Evolutionary conservation across 441 rosid species (phyloP).

Genomic region (Pelargonium citronellum): DNA sequence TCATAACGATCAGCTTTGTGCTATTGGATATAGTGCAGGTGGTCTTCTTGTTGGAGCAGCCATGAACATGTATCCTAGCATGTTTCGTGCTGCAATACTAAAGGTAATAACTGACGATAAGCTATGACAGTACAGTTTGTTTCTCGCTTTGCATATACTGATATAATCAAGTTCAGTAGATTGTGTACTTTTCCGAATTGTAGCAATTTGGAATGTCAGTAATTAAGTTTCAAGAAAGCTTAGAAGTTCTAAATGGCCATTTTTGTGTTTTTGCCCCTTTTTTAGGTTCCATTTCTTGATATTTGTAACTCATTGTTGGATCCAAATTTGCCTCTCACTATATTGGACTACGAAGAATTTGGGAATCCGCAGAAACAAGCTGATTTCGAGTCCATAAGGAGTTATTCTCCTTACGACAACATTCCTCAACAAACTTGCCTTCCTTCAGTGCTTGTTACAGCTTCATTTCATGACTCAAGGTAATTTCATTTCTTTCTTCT

Average conservation of each 20-base stretch:
- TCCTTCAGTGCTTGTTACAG: constrained; percentile 67
- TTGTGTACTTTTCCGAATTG: background rate
- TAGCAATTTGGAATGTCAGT: background rate
- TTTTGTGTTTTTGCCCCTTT: too few relatives aligned
- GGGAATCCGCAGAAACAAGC: constrained; percentile 62
- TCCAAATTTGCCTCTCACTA: constrained; percentile 71
- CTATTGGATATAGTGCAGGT: constrained; percentile 76
- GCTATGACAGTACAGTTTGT: background rate
- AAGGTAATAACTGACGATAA: constrained; percentile 41
- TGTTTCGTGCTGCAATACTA: constrained; percentile 65
- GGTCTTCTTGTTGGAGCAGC: constrained; percentile 72
- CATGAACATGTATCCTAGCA: constrained; percentile 51
- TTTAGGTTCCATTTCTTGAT: constrained; percentile 85
- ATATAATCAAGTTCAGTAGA: background rate
- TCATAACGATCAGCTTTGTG: constrained; percentile 52
- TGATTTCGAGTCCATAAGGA: constrained; percentile 47
- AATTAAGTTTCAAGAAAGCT: background rate
- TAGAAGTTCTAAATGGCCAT: background rate
- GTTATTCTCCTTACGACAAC: constrained; percentile 86
- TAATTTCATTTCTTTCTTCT: constrained; percentile 21
- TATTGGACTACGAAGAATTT: constrained; percentile 82
- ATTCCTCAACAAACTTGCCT: constrained; percentile 50
- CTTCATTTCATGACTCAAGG: constrained; percentile 85
- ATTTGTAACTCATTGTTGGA: constrained; percentile 67
- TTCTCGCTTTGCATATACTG: background rate